Evolutionary conservation across 805 yeast genomes (phyloP).

Genomic region (Nakazawaea anatomiae): DNA sequence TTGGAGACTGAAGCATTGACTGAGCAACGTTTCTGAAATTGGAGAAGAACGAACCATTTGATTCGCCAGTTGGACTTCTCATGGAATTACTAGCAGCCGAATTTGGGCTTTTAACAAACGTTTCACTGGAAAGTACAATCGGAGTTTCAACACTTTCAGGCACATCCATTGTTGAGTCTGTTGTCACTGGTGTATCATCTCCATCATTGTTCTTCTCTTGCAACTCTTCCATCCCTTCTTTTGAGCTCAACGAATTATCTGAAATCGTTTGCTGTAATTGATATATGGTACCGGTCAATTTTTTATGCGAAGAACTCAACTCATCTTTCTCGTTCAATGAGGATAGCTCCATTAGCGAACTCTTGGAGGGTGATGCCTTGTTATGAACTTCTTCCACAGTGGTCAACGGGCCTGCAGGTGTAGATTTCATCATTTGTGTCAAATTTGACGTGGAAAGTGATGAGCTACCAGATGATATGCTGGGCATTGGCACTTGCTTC

Average conservation of each 20-base stretch:
- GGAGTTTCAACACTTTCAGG: neutral
- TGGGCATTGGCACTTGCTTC: conserved; percentile 14
- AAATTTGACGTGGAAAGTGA: conserved; percentile 14
- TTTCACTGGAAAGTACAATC: neutral
- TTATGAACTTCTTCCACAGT: conserved; percentile 40
- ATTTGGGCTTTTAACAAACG: neutral
- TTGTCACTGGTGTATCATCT: neutral
- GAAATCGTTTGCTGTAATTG: conserved; percentile 6
- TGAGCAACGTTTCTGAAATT: conserved; percentile 4
- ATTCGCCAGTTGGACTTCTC: neutral
- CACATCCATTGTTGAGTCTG: neutral
- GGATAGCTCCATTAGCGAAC: neutral
- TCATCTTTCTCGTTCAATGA: neutral
- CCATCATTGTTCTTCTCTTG: neutral
- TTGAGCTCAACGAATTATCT: neutral
- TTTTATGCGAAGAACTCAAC: neutral
- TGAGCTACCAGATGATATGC: conserved; percentile 16
- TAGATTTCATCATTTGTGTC: conserved; percentile 24
- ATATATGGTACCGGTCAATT: conserved; percentile 2
- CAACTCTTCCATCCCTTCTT: neutral
- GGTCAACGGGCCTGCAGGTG: conserved; percentile 48
- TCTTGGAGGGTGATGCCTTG: neutral
- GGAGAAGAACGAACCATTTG: conserved; percentile 6
- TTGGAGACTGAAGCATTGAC: conserved; percentile 8
- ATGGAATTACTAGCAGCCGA: neutral